Percentiles rank a stretch among this genome's conserved stretches.
phyloP scores from a whole-genome alignment of 306 rosid genomes.

The Neltuma alba region DNA sequence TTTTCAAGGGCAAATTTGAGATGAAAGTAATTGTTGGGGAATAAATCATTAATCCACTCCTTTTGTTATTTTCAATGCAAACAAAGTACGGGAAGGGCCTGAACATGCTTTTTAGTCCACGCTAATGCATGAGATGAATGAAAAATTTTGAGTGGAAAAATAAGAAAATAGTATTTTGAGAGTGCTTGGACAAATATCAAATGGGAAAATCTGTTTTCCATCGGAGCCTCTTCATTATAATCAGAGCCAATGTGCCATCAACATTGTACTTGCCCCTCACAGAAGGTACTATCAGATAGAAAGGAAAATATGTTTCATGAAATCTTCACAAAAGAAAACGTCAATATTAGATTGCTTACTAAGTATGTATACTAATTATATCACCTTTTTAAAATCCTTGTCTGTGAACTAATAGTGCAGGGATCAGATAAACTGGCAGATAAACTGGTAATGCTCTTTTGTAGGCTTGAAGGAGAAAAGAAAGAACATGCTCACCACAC shows the following conservation, averaged over 20 bases:
- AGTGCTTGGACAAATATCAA: constrained; percentile 21
- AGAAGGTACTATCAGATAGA: not conserved
- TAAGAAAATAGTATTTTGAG: no score
- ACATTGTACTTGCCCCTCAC: constrained; percentile 9
- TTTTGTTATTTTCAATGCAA: not conserved
- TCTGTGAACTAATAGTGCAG: constrained; percentile 93
- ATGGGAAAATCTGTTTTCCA: constrained; percentile 32
- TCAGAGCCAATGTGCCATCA: constrained; percentile 10
- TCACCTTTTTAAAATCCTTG: constrained; percentile 82
- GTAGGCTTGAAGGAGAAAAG: constrained; percentile 85
- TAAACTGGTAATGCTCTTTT: constrained; percentile 93
- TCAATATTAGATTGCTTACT: constrained; percentile 25
- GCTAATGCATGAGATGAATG: not conserved
- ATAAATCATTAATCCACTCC: not conserved
- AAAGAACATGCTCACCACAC: constrained; percentile 67
- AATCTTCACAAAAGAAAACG: not conserved
- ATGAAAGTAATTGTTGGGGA: not conserved
- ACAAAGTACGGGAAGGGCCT: not conserved
- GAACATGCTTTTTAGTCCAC: not conserved
- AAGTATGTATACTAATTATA: constrained; percentile 16
- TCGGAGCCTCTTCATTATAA: constrained; percentile 20
- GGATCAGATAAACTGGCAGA: constrained; percentile 91
- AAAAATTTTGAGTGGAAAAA: no score
- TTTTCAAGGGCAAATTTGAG: not conserved
- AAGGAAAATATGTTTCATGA: not conserved